A percentile compares a stretch with the other conserved stretches of the same genome.
Evolutionary conservation across 257 asterid species (phyloP).

Genomic region (Asclepias syriaca): DNA sequence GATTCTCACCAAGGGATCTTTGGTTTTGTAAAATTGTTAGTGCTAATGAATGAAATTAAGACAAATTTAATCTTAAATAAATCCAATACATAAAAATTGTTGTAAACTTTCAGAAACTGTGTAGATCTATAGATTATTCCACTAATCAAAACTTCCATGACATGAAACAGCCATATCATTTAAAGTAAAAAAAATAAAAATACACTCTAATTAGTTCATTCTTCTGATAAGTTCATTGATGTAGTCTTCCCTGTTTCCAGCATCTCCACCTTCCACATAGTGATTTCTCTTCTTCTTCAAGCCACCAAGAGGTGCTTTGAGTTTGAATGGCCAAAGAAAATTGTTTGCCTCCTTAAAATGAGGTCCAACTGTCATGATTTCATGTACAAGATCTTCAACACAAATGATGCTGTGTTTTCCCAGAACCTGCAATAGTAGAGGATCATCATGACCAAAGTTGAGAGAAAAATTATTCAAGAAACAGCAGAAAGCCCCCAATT

Average conservation of each 20-base stretch:
- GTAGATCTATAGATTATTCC: not conserved
- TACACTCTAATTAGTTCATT: constrained; percentile 34
- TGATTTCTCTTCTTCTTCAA: constrained; percentile 61
- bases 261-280: constrained; percentile 66
- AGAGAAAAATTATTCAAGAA: not conserved
- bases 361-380: constrained; percentile 59
- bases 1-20: no score
- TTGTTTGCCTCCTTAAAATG: constrained; percentile 64
- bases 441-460: not conserved
- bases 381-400: constrained; percentile 49
- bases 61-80: not conserved
- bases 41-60: not conserved
- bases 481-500: not conserved
- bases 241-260: constrained; percentile 57
- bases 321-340: constrained; percentile 66
- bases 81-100: not conserved
- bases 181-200: no score
- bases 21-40: no score
- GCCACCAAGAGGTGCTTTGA: constrained; percentile 62
- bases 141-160: not conserved
- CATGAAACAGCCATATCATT: not conserved
- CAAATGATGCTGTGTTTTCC: constrained; percentile 54
- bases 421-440: constrained; percentile 24
- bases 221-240: constrained; percentile 57
- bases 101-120: not conserved